phyloP scores from a whole-genome alignment of 352 stramenopile species.

The Phytopythium oedochilum region DNA sequence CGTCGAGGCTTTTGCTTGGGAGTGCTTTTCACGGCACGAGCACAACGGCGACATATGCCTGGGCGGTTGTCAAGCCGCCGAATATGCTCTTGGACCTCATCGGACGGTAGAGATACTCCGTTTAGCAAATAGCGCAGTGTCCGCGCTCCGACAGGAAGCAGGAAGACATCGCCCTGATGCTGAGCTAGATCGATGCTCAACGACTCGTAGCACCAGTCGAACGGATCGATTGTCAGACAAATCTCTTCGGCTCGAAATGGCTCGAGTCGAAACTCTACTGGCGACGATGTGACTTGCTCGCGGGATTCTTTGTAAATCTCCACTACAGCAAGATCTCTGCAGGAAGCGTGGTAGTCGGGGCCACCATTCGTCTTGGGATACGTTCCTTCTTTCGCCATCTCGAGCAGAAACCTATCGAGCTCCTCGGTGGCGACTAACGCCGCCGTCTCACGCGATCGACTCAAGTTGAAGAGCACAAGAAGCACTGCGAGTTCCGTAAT shows the following conservation, averaged over 20 bases:
- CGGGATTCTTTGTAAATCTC: background rate
- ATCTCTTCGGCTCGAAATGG: constrained; percentile 21
- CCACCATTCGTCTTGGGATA: background rate
- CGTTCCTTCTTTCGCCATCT: constrained; percentile 7
- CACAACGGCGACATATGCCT: background rate
- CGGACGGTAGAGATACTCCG: constrained; percentile 24
- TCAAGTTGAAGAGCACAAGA: constrained; percentile 38
- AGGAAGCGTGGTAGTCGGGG: background rate
- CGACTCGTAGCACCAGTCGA: constrained; percentile 51
- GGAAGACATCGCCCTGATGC: too few relatives aligned
- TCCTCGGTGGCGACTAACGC: constrained; percentile 31
- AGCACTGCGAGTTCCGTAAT: constrained; percentile 21
- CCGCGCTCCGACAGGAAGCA: constrained; percentile 34
- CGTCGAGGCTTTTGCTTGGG: constrained; percentile 8
- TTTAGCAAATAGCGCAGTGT: constrained; percentile 32
- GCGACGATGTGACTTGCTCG: background rate
- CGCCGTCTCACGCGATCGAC: constrained; percentile 22
- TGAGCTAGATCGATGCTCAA: constrained; percentile 11
- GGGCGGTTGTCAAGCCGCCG: background rate
- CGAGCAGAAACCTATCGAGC: constrained; percentile 33
- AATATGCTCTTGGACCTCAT: constrained; percentile 42
- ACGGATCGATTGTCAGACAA: constrained; percentile 42
- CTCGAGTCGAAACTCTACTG: background rate
- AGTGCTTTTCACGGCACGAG: background rate
- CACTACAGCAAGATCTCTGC: background rate